Evolutionary conservation across 2,329 filamentous ascomycete genomes (phyloP).

Genomic region (Penicillium sp.): DNA sequence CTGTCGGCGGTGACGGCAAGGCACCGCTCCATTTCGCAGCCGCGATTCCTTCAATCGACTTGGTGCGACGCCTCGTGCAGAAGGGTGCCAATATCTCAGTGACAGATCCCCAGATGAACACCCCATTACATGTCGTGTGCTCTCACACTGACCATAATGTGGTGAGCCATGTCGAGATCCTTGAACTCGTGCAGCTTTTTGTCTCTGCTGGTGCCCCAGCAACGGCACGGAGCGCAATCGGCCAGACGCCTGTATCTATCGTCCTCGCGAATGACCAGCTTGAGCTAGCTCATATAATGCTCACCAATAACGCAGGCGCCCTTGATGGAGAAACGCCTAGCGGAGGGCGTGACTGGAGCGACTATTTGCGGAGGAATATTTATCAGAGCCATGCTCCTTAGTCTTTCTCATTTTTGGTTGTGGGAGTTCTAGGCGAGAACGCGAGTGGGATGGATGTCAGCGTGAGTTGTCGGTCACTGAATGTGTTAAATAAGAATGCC

Average conservation of each 20-base stretch:
- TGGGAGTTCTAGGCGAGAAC: too few species aligned
- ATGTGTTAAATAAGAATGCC: too few species aligned
- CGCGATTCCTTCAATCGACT: not conserved
- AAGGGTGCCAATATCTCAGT: not conserved
- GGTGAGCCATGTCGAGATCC: not conserved
- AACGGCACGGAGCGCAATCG: not conserved
- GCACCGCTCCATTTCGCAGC: slow-evolving; percentile 4
- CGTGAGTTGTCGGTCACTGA: too few species aligned
- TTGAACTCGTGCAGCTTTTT: not conserved
- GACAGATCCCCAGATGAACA: not conserved
- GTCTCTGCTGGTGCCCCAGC: not conserved
- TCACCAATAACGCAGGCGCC: not conserved
- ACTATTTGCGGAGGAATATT: slow-evolving; percentile 2
- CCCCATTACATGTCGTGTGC: not conserved
- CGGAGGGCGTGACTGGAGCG: not conserved
- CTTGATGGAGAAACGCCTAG: not conserved
- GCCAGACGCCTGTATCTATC: not conserved
- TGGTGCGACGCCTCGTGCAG: not conserved
- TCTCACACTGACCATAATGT: not conserved
- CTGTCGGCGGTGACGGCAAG: not conserved
- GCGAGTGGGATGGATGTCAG: too few species aligned
- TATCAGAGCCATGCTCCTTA: not conserved
- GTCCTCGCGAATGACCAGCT: not conserved
- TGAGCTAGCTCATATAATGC: not conserved
- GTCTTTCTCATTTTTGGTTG: not conserved